Evolutionary conservation across 2,329 filamentous ascomycete species (phyloP).

Genomic region (Pyricularia sp.): DNA sequence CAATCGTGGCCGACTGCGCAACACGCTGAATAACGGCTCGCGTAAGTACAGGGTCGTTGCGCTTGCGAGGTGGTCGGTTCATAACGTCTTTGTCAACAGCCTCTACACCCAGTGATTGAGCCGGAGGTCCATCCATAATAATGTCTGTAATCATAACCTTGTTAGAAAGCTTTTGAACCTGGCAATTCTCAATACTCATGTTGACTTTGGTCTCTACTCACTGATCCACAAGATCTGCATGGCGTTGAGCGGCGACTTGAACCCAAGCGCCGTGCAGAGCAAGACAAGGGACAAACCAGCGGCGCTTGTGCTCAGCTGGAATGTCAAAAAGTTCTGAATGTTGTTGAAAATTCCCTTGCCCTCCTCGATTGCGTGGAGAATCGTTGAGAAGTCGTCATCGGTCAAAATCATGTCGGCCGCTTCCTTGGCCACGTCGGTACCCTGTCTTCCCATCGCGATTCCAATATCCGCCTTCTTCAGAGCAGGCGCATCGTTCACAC

Average conservation of each 20-base stretch:
- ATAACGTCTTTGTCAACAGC: slow-evolving; percentile 91
- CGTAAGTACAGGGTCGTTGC: slow-evolving; percentile 87
- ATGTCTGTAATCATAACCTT: slow-evolving; percentile 60
- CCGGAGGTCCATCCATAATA: slow-evolving; percentile 97
- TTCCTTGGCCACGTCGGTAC: slow-evolving; percentile 95
- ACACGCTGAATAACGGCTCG: slow-evolving; percentile 73
- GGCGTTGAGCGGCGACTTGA: slow-evolving; percentile 91
- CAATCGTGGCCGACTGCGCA: slow-evolving; percentile 75
- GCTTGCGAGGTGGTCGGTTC: slow-evolving; percentile 77
- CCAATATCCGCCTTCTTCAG: slow-evolving; percentile 97
- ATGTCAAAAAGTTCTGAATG: slow-evolving; percentile 98
- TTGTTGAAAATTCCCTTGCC: slow-evolving; percentile 99
- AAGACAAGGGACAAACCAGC: slow-evolving; percentile 87
- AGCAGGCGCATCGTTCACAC: slow-evolving; percentile 94
- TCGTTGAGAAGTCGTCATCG: slow-evolving; percentile 84
- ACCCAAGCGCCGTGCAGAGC: slow-evolving; percentile 83
- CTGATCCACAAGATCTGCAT: slow-evolving; percentile 99
- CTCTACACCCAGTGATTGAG: slow-evolving; percentile 93
- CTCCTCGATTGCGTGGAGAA: slow-evolving; percentile 92
- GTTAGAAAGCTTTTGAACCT: slow-evolving; percentile 2
- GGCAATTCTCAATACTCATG: background rate
- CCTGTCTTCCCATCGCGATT: slow-evolving; percentile 90
- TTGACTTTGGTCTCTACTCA: slow-evolving; percentile 40
- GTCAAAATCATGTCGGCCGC: slow-evolving; percentile 90
- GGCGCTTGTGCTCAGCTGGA: slow-evolving; percentile 94